phyloP scores from a whole-genome alignment of 352 stramenopile species.

The Lagenidium giganteum region DNA sequence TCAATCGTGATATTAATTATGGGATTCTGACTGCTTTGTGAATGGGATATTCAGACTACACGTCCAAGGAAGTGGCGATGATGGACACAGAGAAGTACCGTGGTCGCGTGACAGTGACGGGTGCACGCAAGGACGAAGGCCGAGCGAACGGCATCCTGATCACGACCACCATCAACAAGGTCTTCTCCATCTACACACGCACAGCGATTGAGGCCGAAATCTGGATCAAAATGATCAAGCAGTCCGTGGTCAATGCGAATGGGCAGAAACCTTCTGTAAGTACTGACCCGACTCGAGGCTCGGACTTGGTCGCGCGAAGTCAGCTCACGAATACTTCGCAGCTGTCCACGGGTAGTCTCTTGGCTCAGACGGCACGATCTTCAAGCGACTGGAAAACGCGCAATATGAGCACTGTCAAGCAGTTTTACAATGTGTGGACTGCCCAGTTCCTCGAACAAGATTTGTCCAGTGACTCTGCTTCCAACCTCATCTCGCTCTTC shows the following conservation, averaged over 20 bases:
- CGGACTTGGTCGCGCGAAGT: slow-evolving; percentile 33
- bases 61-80: slow-evolving; percentile 74
- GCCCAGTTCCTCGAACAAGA: slow-evolving; percentile 65
- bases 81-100: slow-evolving; percentile 81
- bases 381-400: slow-evolving; percentile 80
- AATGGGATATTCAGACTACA: slow-evolving; percentile 40
- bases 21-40: neutral
- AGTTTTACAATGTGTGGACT: slow-evolving; percentile 82
- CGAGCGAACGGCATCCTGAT: slow-evolving; percentile 77
- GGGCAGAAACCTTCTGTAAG: slow-evolving; percentile 37
- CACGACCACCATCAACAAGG: slow-evolving; percentile 83
- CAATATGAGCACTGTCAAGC: slow-evolving; percentile 75
- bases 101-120: slow-evolving; percentile 74
- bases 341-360: slow-evolving; percentile 20
- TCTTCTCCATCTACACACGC: slow-evolving; percentile 82
- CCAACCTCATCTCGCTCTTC: slow-evolving; percentile 71
- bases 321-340: slow-evolving; percentile 15
- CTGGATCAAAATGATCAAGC: slow-evolving; percentile 82
- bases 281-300: slow-evolving; percentile 59
- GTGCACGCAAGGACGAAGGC: slow-evolving; percentile 52
- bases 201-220: slow-evolving; percentile 77
- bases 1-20: neutral
- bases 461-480: slow-evolving; percentile 36
- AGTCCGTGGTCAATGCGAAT: slow-evolving; percentile 53
- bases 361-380: slow-evolving; percentile 68